These are phyloP conservation scores for Sinapis alba DNA, from an alignment of 441 rosid genomes.

Conservation along the genomic window DNA sequence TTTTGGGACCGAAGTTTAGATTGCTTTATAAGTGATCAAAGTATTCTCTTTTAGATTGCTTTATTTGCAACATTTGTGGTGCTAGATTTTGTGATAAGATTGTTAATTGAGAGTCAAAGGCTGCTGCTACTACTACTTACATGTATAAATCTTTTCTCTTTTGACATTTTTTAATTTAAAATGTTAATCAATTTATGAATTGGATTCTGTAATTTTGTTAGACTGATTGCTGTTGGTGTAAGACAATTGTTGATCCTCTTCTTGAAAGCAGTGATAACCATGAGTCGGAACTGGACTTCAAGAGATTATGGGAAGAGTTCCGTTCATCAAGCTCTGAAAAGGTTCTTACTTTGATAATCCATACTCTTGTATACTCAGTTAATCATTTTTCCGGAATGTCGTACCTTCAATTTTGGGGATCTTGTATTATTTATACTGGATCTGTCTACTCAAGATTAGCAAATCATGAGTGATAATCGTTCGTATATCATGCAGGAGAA, in stretches of 20 bases:
- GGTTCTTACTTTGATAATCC: constrained; percentile 49
- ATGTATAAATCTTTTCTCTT: background rate
- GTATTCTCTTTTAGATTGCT: constrained; percentile 13
- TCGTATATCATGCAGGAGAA: constrained; percentile 81
- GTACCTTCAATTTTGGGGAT: constrained; percentile 4
- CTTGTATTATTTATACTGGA: constrained; percentile 13
- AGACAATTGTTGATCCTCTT: constrained; percentile 21
- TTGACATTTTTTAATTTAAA: constrained; percentile 11
- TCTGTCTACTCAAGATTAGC: constrained; percentile 17
- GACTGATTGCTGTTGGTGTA: constrained; percentile 15
- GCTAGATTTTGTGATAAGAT: constrained; percentile 22
- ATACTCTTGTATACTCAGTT: background rate
- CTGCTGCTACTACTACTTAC: constrained; percentile 12
- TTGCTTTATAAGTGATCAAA: constrained; percentile 25
- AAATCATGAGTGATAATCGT: constrained; percentile 38
- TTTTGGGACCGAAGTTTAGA: constrained; percentile 14
- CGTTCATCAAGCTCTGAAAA: constrained; percentile 98
- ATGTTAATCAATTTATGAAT: background rate
- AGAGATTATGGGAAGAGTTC: constrained; percentile 99
- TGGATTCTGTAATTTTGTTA: constrained; percentile 2
- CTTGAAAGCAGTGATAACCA: constrained; percentile 65
- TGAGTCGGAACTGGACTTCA: constrained; percentile 98
- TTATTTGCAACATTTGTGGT: constrained; percentile 26
- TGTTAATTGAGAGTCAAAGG: constrained; percentile 21
- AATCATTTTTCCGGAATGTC: background rate